Evolutionary conservation across 2,329 filamentous ascomycete genomes (phyloP), one percentile per base, ranked within the genome.

Genomic region (Colletotrichum shisoi): DNA sequence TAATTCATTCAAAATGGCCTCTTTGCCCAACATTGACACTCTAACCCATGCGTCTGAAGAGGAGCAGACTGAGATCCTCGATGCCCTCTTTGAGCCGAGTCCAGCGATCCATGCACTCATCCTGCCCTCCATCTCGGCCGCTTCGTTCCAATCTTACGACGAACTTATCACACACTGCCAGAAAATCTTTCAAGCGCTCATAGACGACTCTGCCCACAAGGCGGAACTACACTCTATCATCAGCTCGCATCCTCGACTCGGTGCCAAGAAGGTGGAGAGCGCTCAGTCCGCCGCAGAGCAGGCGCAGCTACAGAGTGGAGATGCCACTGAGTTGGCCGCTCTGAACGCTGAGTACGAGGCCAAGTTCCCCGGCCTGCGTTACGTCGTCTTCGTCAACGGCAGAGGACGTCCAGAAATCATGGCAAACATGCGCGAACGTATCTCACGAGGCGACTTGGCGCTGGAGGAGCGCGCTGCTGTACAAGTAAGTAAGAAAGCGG

Each of bases 371-470:
- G 92, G 94, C 0, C 76, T 97, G 75, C 84, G 90, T 78, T 97
- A 96, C 81, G 92, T 97, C 74, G 91, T 94, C 19, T 97, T 97
- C 76, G 94, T 97, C 63, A 94, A 96, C 76, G 93, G 92, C 0
- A 85, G 94, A 53, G 84, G 86, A 46, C 83, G 93, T 63, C 83
- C 85, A 1, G 85, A 87, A 69, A 90, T 97, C 62, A 92, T 97
- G 89, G 83, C 87, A 69, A 89, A 97, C 73, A 96, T 97, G 91
- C 85, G 85, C 69, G 76, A 79, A 59, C 84, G 94, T 59, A 96
- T 97, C 73, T 85, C 83, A 17, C 81, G 89, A 59, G 88, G 84
- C 1, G 86, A 94, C 75, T 81, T 89, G 58, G 78, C 82, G 27
- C 81, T 81, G 17, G 94, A 97, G 79, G 86, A 93, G 69, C 76